Evolutionary conservation across 169 alveolate genomes (phyloP), one percentile per base, ranked within the genome.

Genomic region (Cryptosporidium felis): DNA sequence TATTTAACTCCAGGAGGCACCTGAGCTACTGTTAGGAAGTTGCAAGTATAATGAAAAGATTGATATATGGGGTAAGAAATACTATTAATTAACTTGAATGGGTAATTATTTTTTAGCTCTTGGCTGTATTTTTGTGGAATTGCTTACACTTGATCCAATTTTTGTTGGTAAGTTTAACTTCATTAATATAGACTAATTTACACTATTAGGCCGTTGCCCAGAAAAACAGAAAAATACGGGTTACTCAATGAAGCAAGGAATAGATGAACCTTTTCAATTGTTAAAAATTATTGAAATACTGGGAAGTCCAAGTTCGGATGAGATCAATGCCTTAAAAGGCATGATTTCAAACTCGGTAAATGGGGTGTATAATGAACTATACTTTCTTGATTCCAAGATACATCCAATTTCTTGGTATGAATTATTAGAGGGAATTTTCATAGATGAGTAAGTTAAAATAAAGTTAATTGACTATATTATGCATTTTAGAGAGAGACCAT

Each of bases 21-120:
- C 85, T 0, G 85, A 74, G 47, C 56, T 74, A 58, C 21, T 74
- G 14, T 21, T 74, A 38, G 85, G 85, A 34, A 74, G 85, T 41
- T 74, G 85, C n/a, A 41, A 36, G 18, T 74, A 74, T 56, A 47
- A 56, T 74, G 74, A 74, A 26, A 74, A 74, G 23, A 74, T 74
- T 53, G 85, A 74, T 74, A 74, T 74, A 21, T 74, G 85, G 85
- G 85, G 85, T 74, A 74, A 34, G 85, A n/a, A n/a, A n/a, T n/a
- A n/a, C n/a, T 74, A 42, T 23, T 23, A 10, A 0, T 63, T 9
- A 8, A 3, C 28, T 32, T 18, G 8, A 49, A 36, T 51, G n/a
- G 32, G 32, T 26, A 26, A 16, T 23, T 28, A 8, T 32, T 16
- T 3, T 23, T 16, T 18, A 74, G 85, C 85, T 74, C 41, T 74